A percentile compares a stretch with the other conserved stretches of the same genome.
These are phyloP conservation scores for Rhytidiadelphus loreus DNA, from an alignment of 225 moss, liverwort and hornwort species.

Conservation along the genomic window DNA sequence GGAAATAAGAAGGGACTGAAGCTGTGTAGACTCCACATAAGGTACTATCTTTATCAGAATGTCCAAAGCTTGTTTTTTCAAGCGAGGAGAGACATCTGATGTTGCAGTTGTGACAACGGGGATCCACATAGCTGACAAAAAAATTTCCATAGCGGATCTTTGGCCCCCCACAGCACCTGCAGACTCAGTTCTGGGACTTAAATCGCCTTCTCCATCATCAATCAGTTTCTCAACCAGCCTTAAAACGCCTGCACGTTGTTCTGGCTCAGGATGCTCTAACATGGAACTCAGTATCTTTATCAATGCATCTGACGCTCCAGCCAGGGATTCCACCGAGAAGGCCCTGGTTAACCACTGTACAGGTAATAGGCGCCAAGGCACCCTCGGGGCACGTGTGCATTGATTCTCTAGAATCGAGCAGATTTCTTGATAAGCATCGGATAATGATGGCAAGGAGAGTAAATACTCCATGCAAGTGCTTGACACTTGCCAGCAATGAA, in stretches of 20 bases:
- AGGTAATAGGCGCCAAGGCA: conserved; percentile 68
- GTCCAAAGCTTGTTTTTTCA: conserved; percentile 56
- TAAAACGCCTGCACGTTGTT: conserved; percentile 72
- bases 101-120: conserved; percentile 52
- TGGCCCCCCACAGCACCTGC: neutral
- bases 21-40: conserved; percentile 45
- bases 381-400: conserved; percentile 77
- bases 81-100: conserved; percentile 42
- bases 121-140: conserved; percentile 71
- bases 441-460: conserved; percentile 24
- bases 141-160: conserved; percentile 18
- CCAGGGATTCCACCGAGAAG: conserved; percentile 30
- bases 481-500: conserved; percentile 84
- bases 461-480: conserved; percentile 54
- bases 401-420: conserved; percentile 59
- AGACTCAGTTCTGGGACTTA: neutral
- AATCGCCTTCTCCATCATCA: conserved; percentile 24
- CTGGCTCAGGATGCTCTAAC: conserved; percentile 87
- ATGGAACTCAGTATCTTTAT: conserved; percentile 47
- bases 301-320: conserved; percentile 33
- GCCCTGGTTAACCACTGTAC: conserved; percentile 64
- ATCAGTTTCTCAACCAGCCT: conserved; percentile 55
- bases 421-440: conserved; percentile 41
- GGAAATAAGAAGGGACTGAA: conserved; percentile 67
- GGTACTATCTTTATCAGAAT: conserved; percentile 67